Evolutionary conservation across 306 rosid genomes (phyloP).

Genomic region (Biancaea sappan): DNA sequence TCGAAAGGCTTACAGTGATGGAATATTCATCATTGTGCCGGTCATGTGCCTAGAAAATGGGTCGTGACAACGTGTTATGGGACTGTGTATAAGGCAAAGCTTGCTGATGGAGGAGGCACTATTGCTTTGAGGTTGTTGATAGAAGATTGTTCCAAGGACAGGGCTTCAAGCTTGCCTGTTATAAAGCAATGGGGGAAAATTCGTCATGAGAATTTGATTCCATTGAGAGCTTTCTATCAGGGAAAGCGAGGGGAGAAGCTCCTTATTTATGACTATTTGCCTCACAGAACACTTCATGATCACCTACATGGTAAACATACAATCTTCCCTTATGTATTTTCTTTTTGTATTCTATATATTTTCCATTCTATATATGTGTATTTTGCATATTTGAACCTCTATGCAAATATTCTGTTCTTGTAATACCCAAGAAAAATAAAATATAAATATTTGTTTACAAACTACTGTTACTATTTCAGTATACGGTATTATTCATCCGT

Average conservation of each 20-base stretch:
- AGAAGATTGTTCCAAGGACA: slow-evolving; percentile 94
- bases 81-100: slow-evolving; percentile 95
- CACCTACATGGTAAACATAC: slow-evolving; percentile 68
- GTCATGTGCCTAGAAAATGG: no score
- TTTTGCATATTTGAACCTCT: neutral
- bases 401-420: neutral
- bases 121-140: slow-evolving; percentile 88
- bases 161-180: slow-evolving; percentile 67
- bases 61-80: no score
- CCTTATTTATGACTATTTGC: slow-evolving; percentile 82
- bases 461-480: no score
- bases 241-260: slow-evolving; percentile 98
- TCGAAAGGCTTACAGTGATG: no score
- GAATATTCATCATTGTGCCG: no score
- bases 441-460: no score
- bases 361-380: no score
- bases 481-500: no score
- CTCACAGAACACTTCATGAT: slow-evolving; percentile 77
- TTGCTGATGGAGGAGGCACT: slow-evolving; percentile 89
- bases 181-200: slow-evolving; percentile 86
- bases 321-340: neutral
- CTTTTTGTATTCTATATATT: neutral
- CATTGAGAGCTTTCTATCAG: slow-evolving; percentile 93
- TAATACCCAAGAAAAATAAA: no score
- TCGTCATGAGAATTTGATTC: slow-evolving; percentile 94